phyloP scores from a whole-genome alignment of 768 basidiomycete genomes.

The Boletus rufocinnamomeus region DNA sequence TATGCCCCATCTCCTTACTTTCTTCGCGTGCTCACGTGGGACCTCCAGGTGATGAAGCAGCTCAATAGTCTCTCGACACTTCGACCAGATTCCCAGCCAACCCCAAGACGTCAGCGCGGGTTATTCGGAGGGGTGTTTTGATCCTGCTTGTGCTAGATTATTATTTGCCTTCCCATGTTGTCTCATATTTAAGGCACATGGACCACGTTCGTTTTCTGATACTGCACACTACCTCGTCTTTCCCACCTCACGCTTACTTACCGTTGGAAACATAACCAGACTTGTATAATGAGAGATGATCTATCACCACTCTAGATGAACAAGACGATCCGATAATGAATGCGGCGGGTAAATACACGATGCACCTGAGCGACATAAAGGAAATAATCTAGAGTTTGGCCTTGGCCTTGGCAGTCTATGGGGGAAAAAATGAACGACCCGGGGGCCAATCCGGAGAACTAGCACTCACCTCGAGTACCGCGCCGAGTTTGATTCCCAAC shows the following conservation, averaged over 20 bases:
- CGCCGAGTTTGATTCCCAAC: slow-evolving; percentile 90
- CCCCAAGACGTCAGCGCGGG: slow-evolving; percentile 72
- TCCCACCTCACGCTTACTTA: background rate
- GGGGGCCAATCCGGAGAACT: background rate
- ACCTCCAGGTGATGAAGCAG: slow-evolving; percentile 87
- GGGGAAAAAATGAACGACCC: no score
- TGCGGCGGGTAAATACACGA: background rate
- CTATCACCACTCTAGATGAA: slow-evolving; percentile 21
- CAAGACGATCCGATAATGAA: background rate
- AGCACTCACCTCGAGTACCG: slow-evolving; percentile 69
- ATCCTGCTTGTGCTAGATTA: slow-evolving; percentile 31
- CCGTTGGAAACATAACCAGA: slow-evolving; percentile 1
- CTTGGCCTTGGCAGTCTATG: slow-evolving; percentile 38
- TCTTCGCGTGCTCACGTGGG: slow-evolving; percentile 6
- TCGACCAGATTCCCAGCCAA: slow-evolving; percentile 77
- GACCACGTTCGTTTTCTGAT: slow-evolving; percentile 13
- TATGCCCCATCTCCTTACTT: background rate
- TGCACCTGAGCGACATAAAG: background rate
- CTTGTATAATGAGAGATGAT: slow-evolving; percentile 21
- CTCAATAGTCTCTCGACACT: slow-evolving; percentile 89
- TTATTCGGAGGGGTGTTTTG: slow-evolving; percentile 78
- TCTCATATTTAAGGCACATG: slow-evolving; percentile 3
- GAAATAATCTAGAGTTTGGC: slow-evolving; percentile 42
- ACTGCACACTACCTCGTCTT: background rate
- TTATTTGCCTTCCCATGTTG: background rate